Conservation (phyloP, 306 rosid genomes). For the Gastrolobium bilobum region DNA sequence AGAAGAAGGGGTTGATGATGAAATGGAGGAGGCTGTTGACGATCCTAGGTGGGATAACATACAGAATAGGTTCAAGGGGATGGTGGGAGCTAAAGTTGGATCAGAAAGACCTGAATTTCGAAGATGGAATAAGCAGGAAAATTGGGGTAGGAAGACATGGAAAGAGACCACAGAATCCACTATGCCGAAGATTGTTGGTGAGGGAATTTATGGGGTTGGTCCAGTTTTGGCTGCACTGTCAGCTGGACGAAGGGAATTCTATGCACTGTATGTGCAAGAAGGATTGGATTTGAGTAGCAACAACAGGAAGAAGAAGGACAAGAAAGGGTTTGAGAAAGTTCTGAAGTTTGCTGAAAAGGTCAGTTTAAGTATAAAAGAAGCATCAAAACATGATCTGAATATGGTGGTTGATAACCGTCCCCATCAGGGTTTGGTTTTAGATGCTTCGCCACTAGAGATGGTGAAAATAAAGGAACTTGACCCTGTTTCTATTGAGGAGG, state of each 20-base stretch:
- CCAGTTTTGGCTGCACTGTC: constrained; percentile 96
- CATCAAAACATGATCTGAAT: constrained; percentile 91
- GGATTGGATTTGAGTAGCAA: constrained; percentile 87
- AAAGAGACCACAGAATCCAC: constrained; percentile 84
- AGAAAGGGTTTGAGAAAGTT: constrained; percentile 89
- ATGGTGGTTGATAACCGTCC: constrained; percentile 96
- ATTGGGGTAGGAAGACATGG: constrained; percentile 91
- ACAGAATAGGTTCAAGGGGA: constrained; percentile 64
- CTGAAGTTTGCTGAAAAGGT: constrained; percentile 78
- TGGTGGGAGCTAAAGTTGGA: constrained; percentile 59
- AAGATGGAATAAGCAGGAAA: constrained; percentile 84
- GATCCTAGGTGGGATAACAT: constrained; percentile 93
- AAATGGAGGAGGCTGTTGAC: constrained; percentile 61
- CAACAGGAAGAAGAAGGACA: constrained; percentile 95
- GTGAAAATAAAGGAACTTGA: constrained; percentile 80
- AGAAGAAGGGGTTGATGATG: constrained; percentile 60
- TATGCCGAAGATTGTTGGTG: constrained; percentile 86
- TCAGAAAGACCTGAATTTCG: constrained; percentile 69
- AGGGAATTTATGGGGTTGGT: constrained; percentile 93
- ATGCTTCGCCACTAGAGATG: constrained; percentile 94
- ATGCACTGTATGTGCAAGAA: constrained; percentile 83
- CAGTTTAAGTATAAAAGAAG: constrained; percentile 70
- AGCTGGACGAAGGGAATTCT: constrained; percentile 92
- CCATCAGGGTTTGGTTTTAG: constrained; percentile 92
- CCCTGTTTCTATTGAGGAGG: constrained; percentile 72